Base-by-base conservation (phyloP, 2,329 filamentous ascomycete genomes). In the Epichloe bromicola region DNA sequence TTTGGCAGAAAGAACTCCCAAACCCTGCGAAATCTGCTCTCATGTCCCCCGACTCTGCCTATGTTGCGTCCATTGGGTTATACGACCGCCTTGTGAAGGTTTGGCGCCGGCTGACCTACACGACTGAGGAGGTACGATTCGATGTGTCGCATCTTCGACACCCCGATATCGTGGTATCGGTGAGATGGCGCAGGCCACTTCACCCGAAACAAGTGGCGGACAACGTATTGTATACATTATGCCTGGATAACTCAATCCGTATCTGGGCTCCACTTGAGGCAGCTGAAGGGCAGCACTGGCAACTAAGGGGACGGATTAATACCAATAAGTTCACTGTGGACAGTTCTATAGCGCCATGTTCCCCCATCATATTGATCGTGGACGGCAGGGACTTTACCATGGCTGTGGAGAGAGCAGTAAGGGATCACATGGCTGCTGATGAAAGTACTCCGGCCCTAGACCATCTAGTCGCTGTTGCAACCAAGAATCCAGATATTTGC, bases 131-230 rank as follows among this genome's bases (percentile, higher is more conserved):
- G 58, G 85, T 88, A 39, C 78, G 86, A 51, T 97, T 97, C 67
- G 91, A 97, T 60, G 83, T 95, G 60, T 83, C 83, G 30, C 97
- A 97, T 66, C 79, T 98, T 2, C 75, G 82, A n/a, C 93, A 98
- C 64, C 87, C 88, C 1, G 75, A 79, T 26, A 70, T 83, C 1
- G 82, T 98, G n/a, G 91, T 87, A 3, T 82, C 80, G 53, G 70
- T 95, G 53, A 83, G 91, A 63, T 98, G 94, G 94, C 83, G 88
- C 45, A 80, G 80, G 55, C 87, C 88, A 5, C 79, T 80, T 55
- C 81, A 93, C 61, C 70, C 80, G 14, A 87, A 91, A 37, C 86
- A 95, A 62, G 82, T 80, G 5, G 78, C 85, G 51, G 86, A 93
- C 39, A 93, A 95, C 65, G 84, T 95, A 1, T 75, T 98, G 1